Percentiles rank a stretch among this genome's conserved stretches.
Conservation (phyloP, 2,329 filamentous ascomycete species). For the Aspergillus calidoustus region DNA sequence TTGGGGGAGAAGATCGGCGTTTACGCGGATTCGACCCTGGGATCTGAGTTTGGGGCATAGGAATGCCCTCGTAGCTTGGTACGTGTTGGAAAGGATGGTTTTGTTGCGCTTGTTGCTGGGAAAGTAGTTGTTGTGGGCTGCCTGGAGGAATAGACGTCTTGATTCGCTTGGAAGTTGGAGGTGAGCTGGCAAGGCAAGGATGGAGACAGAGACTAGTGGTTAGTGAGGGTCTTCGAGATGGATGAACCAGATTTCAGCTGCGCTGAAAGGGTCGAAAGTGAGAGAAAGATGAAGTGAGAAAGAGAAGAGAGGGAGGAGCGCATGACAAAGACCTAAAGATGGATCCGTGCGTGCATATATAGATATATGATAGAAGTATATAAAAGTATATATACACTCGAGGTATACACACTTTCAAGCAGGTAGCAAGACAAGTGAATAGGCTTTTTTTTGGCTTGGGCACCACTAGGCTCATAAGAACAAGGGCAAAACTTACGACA, state of each 20-base stretch:
- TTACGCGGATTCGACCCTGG: slow-evolving; percentile 48
- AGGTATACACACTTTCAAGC: slow-evolving; percentile 4
- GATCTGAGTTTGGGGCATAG: slow-evolving; percentile 44
- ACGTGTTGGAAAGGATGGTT: slow-evolving; percentile 41
- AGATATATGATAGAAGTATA: slow-evolving; percentile 3
- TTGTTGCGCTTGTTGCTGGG: slow-evolving; percentile 29
- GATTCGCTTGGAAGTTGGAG: slow-evolving; percentile 48
- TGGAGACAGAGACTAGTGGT: slow-evolving; percentile 11
- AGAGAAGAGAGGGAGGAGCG: not conserved
- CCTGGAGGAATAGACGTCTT: slow-evolving; percentile 45
- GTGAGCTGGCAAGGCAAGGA: slow-evolving; percentile 35
- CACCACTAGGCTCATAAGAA: slow-evolving; percentile 19
- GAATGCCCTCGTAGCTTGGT: slow-evolving; percentile 43
- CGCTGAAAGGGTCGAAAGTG: slow-evolving; percentile 12
- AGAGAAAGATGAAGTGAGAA: slow-evolving; percentile 12
- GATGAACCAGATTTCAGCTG: not conserved
- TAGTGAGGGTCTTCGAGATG: slow-evolving; percentile 13
- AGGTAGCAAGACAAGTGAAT: slow-evolving; percentile 5
- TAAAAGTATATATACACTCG: slow-evolving; percentile 11
- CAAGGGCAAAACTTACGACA: slow-evolving; percentile 45
- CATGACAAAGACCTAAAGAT: slow-evolving; percentile 1
- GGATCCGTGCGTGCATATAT: slow-evolving; percentile 9
- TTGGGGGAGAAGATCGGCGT: slow-evolving; percentile 46
- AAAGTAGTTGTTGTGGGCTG: slow-evolving; percentile 31
- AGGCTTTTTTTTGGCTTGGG: slow-evolving; percentile 5